phyloP scores from a whole-genome alignment of 495 filamentous ascomycete species.

The Barbatosphaeria neglecta region DNA sequence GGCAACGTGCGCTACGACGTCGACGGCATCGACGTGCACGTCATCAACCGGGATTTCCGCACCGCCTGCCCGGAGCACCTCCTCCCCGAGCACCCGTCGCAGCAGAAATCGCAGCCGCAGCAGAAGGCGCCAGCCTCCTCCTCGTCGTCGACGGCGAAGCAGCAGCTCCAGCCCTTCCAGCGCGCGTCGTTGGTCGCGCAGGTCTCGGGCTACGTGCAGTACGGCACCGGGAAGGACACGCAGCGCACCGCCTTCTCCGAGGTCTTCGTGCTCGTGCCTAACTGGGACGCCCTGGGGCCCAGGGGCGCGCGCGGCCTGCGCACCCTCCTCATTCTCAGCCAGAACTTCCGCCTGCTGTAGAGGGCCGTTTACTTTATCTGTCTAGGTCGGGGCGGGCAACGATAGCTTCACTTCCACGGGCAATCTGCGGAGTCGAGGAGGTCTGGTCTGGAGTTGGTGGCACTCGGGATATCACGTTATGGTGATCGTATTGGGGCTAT shows the following conservation, averaged over 20 bases:
- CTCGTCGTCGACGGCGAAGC: too few relatives aligned
- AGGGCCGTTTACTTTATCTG: too few relatives aligned
- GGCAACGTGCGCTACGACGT: constrained; percentile 37
- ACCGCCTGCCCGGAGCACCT: constrained; percentile 18
- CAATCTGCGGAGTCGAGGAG: too few relatives aligned
- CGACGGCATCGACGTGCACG: constrained; percentile 57
- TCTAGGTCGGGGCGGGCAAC: too few relatives aligned
- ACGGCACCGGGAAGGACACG: constrained; percentile 42
- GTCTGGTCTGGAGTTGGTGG: too few relatives aligned
- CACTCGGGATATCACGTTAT: too few relatives aligned
- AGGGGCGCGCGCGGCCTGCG: constrained; percentile 22
- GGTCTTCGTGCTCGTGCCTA: constrained; percentile 61
- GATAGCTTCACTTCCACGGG: too few relatives aligned
- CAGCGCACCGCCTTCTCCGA: constrained; percentile 59
- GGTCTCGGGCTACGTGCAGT: constrained; percentile 53
- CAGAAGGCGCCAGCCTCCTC: too few relatives aligned
- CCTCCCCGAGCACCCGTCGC: constrained; percentile 5
- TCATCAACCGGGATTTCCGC: constrained; percentile 51
- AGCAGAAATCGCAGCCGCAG: constrained; percentile 9
- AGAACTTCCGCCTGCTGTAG: constrained; percentile 49
- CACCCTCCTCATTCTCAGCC: constrained; percentile 58
- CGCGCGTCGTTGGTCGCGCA: constrained; percentile 56
- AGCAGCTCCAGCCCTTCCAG: constrained; percentile 9
- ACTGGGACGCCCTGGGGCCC: constrained; percentile 38
- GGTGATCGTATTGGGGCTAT: too few relatives aligned